Evolutionary conservation across 2,329 filamentous ascomycete species (phyloP), one percentile per base, ranked within the genome.

Genomic region (Penicillium freii): DNA sequence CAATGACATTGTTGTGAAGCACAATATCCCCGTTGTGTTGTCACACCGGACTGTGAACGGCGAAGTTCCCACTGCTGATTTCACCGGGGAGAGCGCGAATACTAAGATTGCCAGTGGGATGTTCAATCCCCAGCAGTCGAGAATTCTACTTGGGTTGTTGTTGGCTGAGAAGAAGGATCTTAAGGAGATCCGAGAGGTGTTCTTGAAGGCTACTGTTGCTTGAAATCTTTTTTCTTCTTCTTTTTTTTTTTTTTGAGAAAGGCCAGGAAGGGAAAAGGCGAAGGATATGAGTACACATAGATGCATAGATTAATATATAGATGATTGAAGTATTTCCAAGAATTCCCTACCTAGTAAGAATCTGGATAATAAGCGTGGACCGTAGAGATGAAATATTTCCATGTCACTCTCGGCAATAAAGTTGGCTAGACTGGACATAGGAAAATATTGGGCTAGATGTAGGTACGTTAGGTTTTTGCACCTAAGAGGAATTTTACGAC

Each of bases 31-130:
- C 15, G 52, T 69, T 15, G 65, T 69, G 5, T 44, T 56, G 36
- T 68, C 66, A 34, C 62, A 62, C 17, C 63, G 66, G 23, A 68
- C 66, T 15, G 65, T 62, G 4, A 68, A 66, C 29, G 67, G 65
- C 11, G 66, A 69, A 45, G 66, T 67, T 5, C 66, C 67, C 9
- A 54, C 57, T 21, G 62, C 65, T 38, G 51, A 39, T 55, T 47
- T 60, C 27, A 58, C 36, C 21, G 51, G 55, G 0, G 62, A 62
- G 19, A 52, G 50, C n/a, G 40, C 43, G 11, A 40, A 52, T 6
- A 62, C 55, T 21, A 54, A 57, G 9, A 66, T 68, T 50, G 61
- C 62, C 3, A 67, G 65, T 42, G 66, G 66, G 10, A 62, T 61
- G 21, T 59, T 56, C 21, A 59, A 61, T 36, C 53, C 57, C 6